These are phyloP conservation scores for Mycosarcoma mackinlayi DNA, from an alignment of 1,284 basidiomycete species.

Conservation along the genomic window DNA sequence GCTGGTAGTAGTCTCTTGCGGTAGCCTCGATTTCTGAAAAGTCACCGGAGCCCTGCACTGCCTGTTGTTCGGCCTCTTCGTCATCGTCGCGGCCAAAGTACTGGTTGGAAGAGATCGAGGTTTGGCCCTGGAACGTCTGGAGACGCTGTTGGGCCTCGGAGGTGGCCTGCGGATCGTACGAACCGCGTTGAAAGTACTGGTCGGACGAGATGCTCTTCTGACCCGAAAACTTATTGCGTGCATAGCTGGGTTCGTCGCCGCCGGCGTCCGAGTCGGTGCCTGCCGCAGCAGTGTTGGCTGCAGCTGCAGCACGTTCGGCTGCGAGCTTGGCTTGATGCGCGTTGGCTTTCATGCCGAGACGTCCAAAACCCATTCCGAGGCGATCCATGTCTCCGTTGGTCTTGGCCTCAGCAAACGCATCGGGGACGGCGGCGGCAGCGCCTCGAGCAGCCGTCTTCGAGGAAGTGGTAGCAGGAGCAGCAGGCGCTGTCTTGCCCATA, in stretches of 20 bases:
- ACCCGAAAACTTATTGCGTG: slow-evolving; percentile 87
- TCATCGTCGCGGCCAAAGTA: slow-evolving; percentile 88
- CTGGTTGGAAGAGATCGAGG: slow-evolving; percentile 83
- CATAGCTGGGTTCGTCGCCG: slow-evolving; percentile 76
- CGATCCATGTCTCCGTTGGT: slow-evolving; percentile 74
- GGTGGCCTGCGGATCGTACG: slow-evolving; percentile 81
- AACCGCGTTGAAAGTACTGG: slow-evolving; percentile 92
- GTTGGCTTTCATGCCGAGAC: slow-evolving; percentile 74
- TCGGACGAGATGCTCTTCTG: slow-evolving; percentile 93
- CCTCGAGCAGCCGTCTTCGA: slow-evolving; percentile 23
- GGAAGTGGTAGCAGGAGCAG: slow-evolving; percentile 14
- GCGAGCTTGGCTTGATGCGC: slow-evolving; percentile 51
- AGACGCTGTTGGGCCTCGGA: slow-evolving; percentile 85
- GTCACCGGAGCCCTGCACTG: slow-evolving; percentile 44
- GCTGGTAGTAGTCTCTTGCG: slow-evolving; percentile 64
- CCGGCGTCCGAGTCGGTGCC: slow-evolving; percentile 30
- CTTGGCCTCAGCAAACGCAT: slow-evolving; percentile 67
- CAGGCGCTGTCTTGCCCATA: slow-evolving; percentile 23
- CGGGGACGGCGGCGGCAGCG: slow-evolving; percentile 27
- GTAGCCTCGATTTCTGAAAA: slow-evolving; percentile 63
- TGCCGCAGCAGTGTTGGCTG: slow-evolving; percentile 36
- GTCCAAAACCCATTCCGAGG: slow-evolving; percentile 82
- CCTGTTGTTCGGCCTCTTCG: slow-evolving; percentile 71
- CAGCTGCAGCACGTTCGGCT: slow-evolving; percentile 46
- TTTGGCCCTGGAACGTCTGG: slow-evolving; percentile 88